Base-by-base conservation (phyloP, 2,329 filamentous ascomycete genomes). In the Venturia nashicola region DNA sequence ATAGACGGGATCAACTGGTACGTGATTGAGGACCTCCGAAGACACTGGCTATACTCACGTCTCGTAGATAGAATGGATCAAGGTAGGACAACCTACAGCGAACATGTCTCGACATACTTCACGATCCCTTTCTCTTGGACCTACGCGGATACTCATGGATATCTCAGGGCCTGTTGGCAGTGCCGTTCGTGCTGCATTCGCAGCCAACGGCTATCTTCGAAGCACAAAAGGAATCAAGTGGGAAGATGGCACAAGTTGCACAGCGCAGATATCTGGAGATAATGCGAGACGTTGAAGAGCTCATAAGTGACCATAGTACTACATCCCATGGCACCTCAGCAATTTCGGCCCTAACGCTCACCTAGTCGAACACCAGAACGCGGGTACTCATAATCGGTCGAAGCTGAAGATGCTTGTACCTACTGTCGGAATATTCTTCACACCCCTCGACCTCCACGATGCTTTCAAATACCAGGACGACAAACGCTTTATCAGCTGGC, bases 111-210 rank as follows among this genome's bases (percentile, higher is more conserved):
- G n/a, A 59, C 5, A 8, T 23, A 20, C 20, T 57, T 27, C n/a
- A 20, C 18, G 16, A 20, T 40, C 1, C 16, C 27, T 14, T 42
- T 20, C 16, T 18, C 14, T 32, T 39, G 20, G 32, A 61, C 36
- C 5, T 59, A 18, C 9, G 20, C 8, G 39, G 48, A 20, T 34
- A 39, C 64, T 48, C 27, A 42, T 16, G 5, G 11, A 36, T 16
- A 46, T 48, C 5, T 57, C 20, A 65, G 64, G 64, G 64, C 12
- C 54, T 65, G n/a, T 16, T 65, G 46, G 94, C 94, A 1, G 93
- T 97, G 0, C 94, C 94, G 0, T 99, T 99, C 73, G 93, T 99
- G 46, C 84, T 99, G 63, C 91, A 96, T 74, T 97, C 93, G 1
- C 92, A 97, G 73, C 94, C 94, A 3, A 95, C 91, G 0, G 91